Percentiles rank a stretch among this genome's conserved stretches.
Conservation (phyloP, 208 protist species). For the Trypanosomatidae sp. region DNA sequence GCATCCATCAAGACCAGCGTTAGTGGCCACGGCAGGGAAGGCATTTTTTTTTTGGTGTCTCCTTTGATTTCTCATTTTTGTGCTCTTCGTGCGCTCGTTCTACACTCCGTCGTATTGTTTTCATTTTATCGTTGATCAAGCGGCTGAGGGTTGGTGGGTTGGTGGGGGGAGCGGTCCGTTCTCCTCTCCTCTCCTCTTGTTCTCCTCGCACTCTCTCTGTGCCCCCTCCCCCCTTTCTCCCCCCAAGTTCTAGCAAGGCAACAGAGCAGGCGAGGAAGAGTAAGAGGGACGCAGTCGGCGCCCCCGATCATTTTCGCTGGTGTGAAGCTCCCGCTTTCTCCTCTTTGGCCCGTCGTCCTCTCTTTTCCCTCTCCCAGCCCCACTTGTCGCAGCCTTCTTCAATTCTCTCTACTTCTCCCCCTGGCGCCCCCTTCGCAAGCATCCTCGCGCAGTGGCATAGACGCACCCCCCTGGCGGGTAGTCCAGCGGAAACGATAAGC, state of each 20-base stretch:
- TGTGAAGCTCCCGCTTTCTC: neutral
- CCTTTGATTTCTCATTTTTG: slow-evolving; percentile 18
- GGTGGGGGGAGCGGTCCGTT: neutral
- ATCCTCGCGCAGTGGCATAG: neutral
- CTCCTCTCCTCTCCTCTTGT: neutral
- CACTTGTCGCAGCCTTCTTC: neutral
- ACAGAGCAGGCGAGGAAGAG: no score
- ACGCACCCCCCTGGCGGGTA: neutral
- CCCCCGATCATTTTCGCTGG: no score
- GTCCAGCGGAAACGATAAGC: no score
- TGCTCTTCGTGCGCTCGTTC: slow-evolving; percentile 6
- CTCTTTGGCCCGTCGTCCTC: neutral
- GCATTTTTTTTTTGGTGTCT: slow-evolving; percentile 12
- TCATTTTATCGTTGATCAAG: neutral
- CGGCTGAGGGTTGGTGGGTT: neutral
- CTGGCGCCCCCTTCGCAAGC: neutral
- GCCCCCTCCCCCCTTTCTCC: neutral
- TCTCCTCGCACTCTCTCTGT: neutral
- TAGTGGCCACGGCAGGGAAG: no score
- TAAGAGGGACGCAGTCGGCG: no score
- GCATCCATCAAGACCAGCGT: no score
- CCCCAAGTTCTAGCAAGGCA: neutral
- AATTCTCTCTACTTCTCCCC: neutral
- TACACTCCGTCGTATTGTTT: slow-evolving; percentile 8
- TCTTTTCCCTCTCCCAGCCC: neutral